Percentiles rank a stretch among this genome's conserved stretches.
Conservation (phyloP, 345 rosid genomes). For the Eucalyptus erythrocorys region DNA sequence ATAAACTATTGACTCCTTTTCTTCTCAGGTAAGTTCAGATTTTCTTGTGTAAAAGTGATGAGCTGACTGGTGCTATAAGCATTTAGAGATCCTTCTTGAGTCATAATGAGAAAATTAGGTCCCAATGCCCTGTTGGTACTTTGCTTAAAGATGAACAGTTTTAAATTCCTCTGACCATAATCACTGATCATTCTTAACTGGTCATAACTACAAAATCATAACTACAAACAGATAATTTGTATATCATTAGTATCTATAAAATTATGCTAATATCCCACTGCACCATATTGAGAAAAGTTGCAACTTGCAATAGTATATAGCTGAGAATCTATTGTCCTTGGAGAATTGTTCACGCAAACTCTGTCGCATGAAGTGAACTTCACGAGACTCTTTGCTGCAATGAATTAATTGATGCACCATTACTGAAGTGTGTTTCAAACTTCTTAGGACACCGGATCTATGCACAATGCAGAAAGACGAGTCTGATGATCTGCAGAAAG, state of each 20-base stretch:
- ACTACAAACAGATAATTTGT: not conserved
- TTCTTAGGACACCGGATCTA: constrained; percentile 47
- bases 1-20: constrained; percentile 43
- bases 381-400: not conserved
- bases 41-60: not conserved
- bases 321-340: not conserved
- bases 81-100: not conserved
- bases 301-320: not conserved
- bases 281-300: not conserved
- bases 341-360: not conserved
- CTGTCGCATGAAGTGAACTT: not conserved
- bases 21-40: constrained; percentile 21
- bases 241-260: not conserved
- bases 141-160: not conserved
- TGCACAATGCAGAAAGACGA: constrained; percentile 63
- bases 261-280: not conserved
- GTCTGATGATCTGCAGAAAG: constrained; percentile 47
- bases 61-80: not conserved
- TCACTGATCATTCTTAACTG: not conserved
- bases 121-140: not conserved
- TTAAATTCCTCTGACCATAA: not conserved
- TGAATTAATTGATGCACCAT: not conserved
- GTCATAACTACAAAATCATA: not conserved
- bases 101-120: not conserved
- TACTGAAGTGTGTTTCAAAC: not conserved